Percentiles rank a stretch among this genome's conserved stretches.
Evolutionary conservation across 805 yeast species (phyloP).

Genomic region (Sugiyamaella americana): DNA sequence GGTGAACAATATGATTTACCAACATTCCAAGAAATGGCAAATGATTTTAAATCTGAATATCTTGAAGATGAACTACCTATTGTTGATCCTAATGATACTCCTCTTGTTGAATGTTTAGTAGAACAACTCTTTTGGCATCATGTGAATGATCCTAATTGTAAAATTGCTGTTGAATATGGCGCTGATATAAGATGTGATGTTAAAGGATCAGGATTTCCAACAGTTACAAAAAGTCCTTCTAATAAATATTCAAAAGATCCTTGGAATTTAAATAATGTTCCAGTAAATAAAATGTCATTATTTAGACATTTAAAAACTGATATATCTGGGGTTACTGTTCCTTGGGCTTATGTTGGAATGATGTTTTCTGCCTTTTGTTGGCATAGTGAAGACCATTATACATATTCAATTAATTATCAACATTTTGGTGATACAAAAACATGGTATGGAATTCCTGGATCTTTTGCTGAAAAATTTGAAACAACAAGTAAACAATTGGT

Average conservation of each 20-base stretch:
- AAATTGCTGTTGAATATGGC: conserved; percentile 36
- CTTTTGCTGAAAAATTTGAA: conserved; percentile 59
- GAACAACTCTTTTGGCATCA: conserved; percentile 35
- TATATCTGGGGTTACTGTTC: conserved; percentile 87
- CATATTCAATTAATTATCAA: conserved; percentile 86
- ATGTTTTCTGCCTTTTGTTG: conserved; percentile 89
- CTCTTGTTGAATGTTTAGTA: conserved; percentile 20
- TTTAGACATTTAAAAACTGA: conserved; percentile 30
- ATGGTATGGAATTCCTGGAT: conserved; percentile 88
- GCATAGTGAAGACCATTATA: conserved; percentile 95
- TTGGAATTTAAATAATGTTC: conserved; percentile 36
- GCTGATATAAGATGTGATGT: conserved; percentile 35
- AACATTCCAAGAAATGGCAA: conserved; percentile 55
- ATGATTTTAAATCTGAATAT: conserved; percentile 41
- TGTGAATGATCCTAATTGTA: conserved; percentile 26
- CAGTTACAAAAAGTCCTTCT: conserved; percentile 25
- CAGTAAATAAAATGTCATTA: conserved; percentile 31
- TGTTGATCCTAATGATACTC: conserved; percentile 14
- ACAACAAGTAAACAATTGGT: conserved; percentile 51
- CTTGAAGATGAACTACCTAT: conserved; percentile 27
- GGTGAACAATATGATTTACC: conserved; percentile 48
- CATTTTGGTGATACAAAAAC: conserved; percentile 84
- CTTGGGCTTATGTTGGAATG: conserved; percentile 92
- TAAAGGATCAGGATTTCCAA: conserved; percentile 36
- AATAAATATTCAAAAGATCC: conserved; percentile 31